Evolutionary conservation across 345 rosid species (phyloP), one percentile per base, ranked within the genome.

Genomic region (Mangifera indica): DNA sequence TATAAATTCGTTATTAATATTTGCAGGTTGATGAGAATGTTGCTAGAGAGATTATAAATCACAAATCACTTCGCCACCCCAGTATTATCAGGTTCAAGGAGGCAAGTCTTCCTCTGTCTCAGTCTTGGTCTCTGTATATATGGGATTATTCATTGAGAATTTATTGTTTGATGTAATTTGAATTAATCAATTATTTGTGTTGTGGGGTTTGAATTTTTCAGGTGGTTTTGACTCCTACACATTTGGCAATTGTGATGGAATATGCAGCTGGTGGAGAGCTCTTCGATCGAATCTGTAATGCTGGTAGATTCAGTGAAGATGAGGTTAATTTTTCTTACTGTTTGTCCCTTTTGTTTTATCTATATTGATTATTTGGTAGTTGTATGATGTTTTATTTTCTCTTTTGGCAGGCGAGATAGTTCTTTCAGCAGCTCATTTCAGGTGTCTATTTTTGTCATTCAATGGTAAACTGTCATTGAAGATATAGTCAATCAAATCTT

Each of bases 251-350:
- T 72, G 93, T 89, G 25, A 93, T 91, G 97, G 98, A 93, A 79
- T 89, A 91, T 80, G 98, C 98, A 22, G 89, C 93, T 51, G 97
- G 97, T 4, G 98, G 98, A 64, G 98, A 93, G 81, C 93, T 93
- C 70, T 93, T 93, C 76, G 94, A 89, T 58, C 79, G 95, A 61
- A 93, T 91, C 79, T 93, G 95, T 78, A 89, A 63, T 77, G 95
- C 93, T 58, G 94, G 98, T 72, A 82, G 96, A 86, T 93, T 93
- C 90, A 87, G 97, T 78, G 98, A 93, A 85, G 95, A 89, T 66
- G 97, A 93, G 97, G 97, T 90, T 55, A 65, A 24, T 10, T 21
- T 34, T 64, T 63, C 55, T 63, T 56, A 34, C 40, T 40, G 25
- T 32, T 51, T 74, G 9, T 25, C 29, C 52, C 40, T 70, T 32